These are phyloP conservation scores for Solanum tarapatanum DNA, from an alignment of 257 asterid species.

Conservation along the genomic window DNA sequence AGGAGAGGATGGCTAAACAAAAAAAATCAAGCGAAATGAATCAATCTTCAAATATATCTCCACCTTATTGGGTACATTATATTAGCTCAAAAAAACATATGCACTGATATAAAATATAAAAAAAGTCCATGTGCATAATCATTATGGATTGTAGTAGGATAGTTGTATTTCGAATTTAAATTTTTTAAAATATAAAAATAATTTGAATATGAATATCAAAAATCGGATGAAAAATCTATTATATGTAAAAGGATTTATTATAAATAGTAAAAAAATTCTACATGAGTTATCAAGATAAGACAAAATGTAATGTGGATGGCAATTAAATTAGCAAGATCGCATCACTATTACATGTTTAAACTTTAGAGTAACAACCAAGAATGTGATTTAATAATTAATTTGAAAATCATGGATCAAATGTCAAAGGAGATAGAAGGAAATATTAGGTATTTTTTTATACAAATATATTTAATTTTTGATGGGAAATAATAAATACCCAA, in stretches of 20 bases:
- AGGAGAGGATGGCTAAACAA: not conserved
- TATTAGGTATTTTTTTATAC: no score
- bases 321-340: not conserved
- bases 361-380: not conserved
- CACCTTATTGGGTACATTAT: not conserved
- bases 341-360: not conserved
- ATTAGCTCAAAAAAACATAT: not conserved
- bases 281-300: not conserved
- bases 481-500: not conserved
- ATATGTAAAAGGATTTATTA: not conserved
- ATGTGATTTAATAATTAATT: not conserved
- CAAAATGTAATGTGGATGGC: not conserved
- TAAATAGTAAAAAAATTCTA: not conserved
- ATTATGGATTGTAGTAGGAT: not conserved
- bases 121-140: not conserved
- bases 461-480: not conserved
- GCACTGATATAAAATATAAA: not conserved
- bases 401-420: not conserved
- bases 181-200: not conserved
- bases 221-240: not conserved
- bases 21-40: not conserved
- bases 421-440: not conserved
- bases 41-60: not conserved
- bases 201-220: accelerated
- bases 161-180: not conserved